Percentiles rank a stretch among this genome's conserved stretches.
Conservation (phyloP, 83 land plant species). For the Picea abies region DNA sequence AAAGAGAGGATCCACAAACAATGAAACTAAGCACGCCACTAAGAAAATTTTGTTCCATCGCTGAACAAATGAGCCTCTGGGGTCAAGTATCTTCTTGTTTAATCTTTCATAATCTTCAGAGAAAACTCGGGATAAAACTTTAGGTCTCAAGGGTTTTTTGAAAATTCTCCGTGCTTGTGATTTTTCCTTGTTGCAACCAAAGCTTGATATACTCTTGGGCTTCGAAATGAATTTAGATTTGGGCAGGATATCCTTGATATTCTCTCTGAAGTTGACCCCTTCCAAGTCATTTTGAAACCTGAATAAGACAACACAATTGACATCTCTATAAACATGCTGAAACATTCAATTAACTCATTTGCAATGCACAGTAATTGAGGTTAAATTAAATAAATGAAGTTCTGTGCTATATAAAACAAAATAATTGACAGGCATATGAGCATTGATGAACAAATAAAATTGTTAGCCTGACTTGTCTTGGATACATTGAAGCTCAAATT, state of each 20-base stretch:
- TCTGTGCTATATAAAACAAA: too few species aligned
- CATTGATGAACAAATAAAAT: too few species aligned
- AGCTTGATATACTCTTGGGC: slow-evolving; percentile 20
- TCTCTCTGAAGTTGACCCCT: slow-evolving; percentile 6
- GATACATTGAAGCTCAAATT: too few species aligned
- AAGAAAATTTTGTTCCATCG: slow-evolving; percentile 83
- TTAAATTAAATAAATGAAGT: too few species aligned
- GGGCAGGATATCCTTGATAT: slow-evolving; percentile 21
- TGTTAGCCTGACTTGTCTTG: too few species aligned
- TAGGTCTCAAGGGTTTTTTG: slow-evolving; percentile 31
- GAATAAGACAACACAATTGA: background rate
- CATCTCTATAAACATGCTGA: slow-evolving; percentile 5
- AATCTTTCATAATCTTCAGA: slow-evolving; percentile 58
- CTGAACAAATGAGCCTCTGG: slow-evolving; percentile 55
- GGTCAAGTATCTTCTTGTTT: slow-evolving; percentile 64
- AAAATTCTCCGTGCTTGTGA: background rate
- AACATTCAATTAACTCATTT: too few species aligned
- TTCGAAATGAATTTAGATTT: slow-evolving; percentile 33
- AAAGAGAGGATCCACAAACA: slow-evolving; percentile 85
- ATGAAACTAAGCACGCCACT: slow-evolving; percentile 60
- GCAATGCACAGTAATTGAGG: too few species aligned
- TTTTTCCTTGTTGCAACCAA: slow-evolving; percentile 4
- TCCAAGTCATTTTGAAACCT: slow-evolving; percentile 44
- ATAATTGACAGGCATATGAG: too few species aligned
- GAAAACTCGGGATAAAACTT: slow-evolving; percentile 47